Conservation (phyloP, 2,329 filamentous ascomycete species). For the Microcera coccophila region DNA sequence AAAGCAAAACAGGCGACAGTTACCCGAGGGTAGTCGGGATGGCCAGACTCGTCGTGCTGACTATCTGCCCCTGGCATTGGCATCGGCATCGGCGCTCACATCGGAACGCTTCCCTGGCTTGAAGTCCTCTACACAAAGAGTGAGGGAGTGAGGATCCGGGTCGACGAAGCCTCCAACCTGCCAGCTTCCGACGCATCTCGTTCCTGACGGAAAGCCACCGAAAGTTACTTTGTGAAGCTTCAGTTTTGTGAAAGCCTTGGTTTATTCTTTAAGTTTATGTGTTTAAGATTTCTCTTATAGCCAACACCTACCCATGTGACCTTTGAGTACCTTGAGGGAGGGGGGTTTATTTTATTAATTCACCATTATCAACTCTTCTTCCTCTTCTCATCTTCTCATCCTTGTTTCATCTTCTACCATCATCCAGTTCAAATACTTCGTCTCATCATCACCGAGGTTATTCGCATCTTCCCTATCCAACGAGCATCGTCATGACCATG, state of each 20-base stretch:
- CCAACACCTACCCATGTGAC: neutral
- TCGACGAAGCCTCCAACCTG: too few species aligned
- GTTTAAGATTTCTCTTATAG: neutral
- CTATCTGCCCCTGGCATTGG: too few species aligned
- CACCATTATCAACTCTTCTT: neutral
- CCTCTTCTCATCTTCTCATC: neutral
- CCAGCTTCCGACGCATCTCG: too few species aligned
- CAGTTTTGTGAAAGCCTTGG: neutral
- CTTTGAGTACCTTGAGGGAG: neutral
- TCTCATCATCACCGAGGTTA: neutral
- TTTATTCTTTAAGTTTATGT: neutral
- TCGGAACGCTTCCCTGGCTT: too few species aligned
- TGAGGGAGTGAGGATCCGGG: too few species aligned
- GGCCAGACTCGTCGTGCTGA: too few species aligned
- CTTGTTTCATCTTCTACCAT: neutral
- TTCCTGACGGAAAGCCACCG: neutral
- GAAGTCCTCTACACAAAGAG: too few species aligned
- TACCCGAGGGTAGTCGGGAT: too few species aligned
- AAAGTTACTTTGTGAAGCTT: neutral
- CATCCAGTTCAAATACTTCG: neutral
- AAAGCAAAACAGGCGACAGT: too few species aligned
- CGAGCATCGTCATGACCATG: neutral
- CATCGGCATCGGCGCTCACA: too few species aligned
- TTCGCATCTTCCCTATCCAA: neutral
- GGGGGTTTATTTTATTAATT: neutral